Base-by-base conservation (phyloP, 192 early-diverging fungal species). In the Lobosporangium transversale region DNA sequence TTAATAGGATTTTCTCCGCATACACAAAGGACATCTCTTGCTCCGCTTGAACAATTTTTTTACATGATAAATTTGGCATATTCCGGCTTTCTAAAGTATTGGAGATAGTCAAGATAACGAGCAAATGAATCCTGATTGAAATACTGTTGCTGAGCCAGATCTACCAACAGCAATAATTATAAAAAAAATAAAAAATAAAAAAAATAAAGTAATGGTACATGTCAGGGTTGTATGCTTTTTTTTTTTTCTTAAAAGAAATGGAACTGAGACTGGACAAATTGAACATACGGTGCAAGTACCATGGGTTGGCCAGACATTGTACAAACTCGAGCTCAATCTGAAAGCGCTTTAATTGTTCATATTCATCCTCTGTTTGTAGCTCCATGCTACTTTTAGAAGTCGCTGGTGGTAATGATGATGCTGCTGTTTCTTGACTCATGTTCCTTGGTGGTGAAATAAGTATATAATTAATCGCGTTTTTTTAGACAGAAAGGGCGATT, bases 281-380 rank as follows among this genome's bases (percentile, higher is more conserved):
- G 35, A n/a, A 44, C 67, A 52, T 87, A 93, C 90, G 86, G 70
- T 95, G 93, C 36, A 98, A 84, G 65, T 98, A 98, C 88, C 89
- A 90, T 20, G 97, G 97, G 79, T 97, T 98, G 35, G 94, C 87
- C 15, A 98, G 83, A 65, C 93, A 95, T 79, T 97, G 94, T 15
- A 98, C 84, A 86, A 98, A 98, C 81, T 98, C 97, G 35, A 98
- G 87, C 80, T 98, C 96, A 20, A 95, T 88, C 70, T 91, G 87
- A 63, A 96, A 96, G 23, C 96, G 88, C 60, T 85, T 76, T 24
- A 76, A 45, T 27, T 76, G 63, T 18, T 76, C 73, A 64, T 76
- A 84, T 54, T 81, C 76, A 57, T 82, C 73, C 24, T 76, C 73
- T 31, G 73, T 67, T 29, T 76, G 58, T 42, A 76, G 18, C 20